Evolutionary conservation across 1,284 basidiomycete species (phyloP), one percentile per base, ranked within the genome.

Genomic region (Puccinia coronata): DNA sequence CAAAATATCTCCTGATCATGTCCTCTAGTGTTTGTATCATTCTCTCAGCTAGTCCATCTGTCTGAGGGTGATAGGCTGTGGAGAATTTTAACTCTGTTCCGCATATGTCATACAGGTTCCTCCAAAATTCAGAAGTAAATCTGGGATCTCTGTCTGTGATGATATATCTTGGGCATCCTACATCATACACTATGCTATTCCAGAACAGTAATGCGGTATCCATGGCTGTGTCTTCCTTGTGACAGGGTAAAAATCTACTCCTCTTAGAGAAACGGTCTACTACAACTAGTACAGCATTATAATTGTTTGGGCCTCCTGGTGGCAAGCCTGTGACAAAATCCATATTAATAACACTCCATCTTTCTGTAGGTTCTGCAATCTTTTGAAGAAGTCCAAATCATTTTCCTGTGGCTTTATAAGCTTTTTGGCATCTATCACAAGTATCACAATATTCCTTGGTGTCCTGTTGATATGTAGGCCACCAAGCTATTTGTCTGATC

Each of bases 71-170:
- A 71, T 87, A 89, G 0, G 87, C 83, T 1, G 87, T 87, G 0
- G 87, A 89, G 86, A 90, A 86, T 1, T 83, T 82, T 0, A 88
- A 82, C 53, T 87, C 83, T 8, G 86, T 84, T 0, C 87, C 85
- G 0, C 87, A 83, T 0, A 88, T 83, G n/a, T 83, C 65, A 72
- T 88, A 83, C 0, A 89, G 81, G 0, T 85, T 80, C 8, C 82
- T 84, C 88, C 89, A 90, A 82, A 89, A 87, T 18, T 67, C 41
- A 25, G 86, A 84, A 43, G n/a, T n/a, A n/a, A n/a, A n/a, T n/a
- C n/a, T n/a, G n/a, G n/a, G n/a, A n/a, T n/a, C n/a, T n/a, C n/a
- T n/a, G n/a, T n/a, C n/a, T n/a, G n/a, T n/a, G n/a, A n/a, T n/a
- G n/a, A n/a, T n/a, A n/a, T n/a, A n/a, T n/a, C n/a, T n/a, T n/a